These are phyloP conservation scores for Sherardia arvensis DNA, from an alignment of 257 asterid genomes.

Conservation along the genomic window DNA sequence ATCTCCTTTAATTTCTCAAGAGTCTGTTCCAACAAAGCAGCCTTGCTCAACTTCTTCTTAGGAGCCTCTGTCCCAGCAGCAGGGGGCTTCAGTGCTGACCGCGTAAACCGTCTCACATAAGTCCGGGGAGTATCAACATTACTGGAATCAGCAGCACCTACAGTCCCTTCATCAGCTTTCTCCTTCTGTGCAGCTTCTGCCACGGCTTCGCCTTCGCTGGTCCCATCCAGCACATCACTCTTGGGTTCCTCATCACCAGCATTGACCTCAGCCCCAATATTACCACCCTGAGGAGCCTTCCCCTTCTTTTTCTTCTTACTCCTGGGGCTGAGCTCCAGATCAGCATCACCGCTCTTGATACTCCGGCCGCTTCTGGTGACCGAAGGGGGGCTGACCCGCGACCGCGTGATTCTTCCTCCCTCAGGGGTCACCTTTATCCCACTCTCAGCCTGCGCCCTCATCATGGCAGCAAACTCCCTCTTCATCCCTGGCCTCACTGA, in stretches of 20 bases:
- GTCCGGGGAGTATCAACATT: not conserved
- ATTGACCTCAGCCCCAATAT: slow-evolving; percentile 3
- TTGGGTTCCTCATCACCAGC: slow-evolving; percentile 23
- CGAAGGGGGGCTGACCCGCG: slow-evolving; percentile 31
- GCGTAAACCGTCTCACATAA: slow-evolving; percentile 3
- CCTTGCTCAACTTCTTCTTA: slow-evolving; percentile 25
- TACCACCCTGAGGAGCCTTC: slow-evolving; percentile 1
- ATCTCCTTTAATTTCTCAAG: slow-evolving; percentile 69
- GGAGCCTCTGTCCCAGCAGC: slow-evolving; percentile 28
- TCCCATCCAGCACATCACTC: slow-evolving; percentile 26
- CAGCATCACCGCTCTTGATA: slow-evolving; percentile 5
- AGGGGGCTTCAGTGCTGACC: slow-evolving; percentile 17
- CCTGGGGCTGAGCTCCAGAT: slow-evolving; percentile 9
- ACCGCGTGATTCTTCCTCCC: slow-evolving; percentile 61
- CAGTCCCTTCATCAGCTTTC: slow-evolving; percentile 6
- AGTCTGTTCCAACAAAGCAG: slow-evolving; percentile 32
- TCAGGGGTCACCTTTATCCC: slow-evolving; percentile 27
- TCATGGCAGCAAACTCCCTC: slow-evolving; percentile 69
- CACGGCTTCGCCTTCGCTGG: slow-evolving; percentile 10
- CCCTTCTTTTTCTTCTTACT: slow-evolving; percentile 27
- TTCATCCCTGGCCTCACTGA: slow-evolving; percentile 73
- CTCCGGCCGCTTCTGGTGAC: slow-evolving; percentile 8
- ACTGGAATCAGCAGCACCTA: not conserved
- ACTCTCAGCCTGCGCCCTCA: slow-evolving; percentile 59
- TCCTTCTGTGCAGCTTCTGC: not conserved